Base-by-base conservation (phyloP, 148 eudicot species). In the Silene latifolia region DNA sequence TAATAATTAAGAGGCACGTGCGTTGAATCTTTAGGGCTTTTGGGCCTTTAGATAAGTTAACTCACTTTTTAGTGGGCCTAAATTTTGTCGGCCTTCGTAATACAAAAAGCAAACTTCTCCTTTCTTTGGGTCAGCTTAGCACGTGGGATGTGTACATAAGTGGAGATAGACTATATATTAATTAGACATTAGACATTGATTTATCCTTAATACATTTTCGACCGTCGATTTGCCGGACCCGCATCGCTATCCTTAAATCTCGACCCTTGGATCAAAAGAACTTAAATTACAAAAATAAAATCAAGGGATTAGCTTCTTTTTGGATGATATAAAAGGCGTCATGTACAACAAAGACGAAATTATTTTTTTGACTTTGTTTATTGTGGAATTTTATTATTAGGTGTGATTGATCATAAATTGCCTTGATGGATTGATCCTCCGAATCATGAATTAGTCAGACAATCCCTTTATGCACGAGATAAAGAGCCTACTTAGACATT, bases 1-100 rank as follows among this genome's bases (percentile, higher is more conserved):
- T 79, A 83, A 85, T 85, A 73, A 87, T 87, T 72, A 81, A 25
- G 8, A 64, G 29, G 85, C 88, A 83, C 85, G 86, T 87, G 90
- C 80, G 85, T 24, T 4, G 67, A 39, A 71, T 35, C 53, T 59
- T 66, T 80, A 71, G 76, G 84, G 73, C 75, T 69, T 72, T 83
- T 76, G 73, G 17, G 56, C 56, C 56, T 13, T 51, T 12, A 51
- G 54, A 29, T 42, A 59, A 61, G 57, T 71, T 73, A 76, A 72
- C 64, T 68, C 46, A 25, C 85, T 77, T 86, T 83, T 74, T 62
- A 77, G 85, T 82, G 80, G 90, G 87, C 81, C 85, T 67, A 8
- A 8, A 10, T 14, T 23, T 17, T 87, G 87, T 86, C 89, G 83
- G 80, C 78, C 81, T 83, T 68, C 23, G 32, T 51, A 21, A 69